Conservation (phyloP, 371 early-diverging fungal species). For the Conidiobolus incongruus region DNA sequence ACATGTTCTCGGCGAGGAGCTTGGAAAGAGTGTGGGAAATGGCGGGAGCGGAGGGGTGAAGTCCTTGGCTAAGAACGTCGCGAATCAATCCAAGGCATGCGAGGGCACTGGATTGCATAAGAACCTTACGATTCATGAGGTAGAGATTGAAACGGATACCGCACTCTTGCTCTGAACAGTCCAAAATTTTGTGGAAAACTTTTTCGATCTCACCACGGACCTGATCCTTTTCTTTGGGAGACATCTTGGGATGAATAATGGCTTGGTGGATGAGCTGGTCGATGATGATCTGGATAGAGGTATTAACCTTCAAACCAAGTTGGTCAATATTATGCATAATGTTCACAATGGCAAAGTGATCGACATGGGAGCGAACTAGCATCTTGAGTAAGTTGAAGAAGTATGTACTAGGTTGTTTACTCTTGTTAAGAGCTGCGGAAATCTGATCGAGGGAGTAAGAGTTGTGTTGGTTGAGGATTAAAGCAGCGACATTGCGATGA, state of each 20-base stretch:
- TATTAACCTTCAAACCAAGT: neutral
- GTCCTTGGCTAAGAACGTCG: neutral
- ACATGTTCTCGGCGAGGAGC: neutral
- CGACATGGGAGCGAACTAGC: neutral
- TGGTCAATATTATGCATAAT: neutral
- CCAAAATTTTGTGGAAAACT: neutral
- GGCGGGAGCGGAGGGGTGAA: neutral
- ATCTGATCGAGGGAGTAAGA: no score
- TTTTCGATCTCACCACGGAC: neutral
- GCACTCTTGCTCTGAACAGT: no score
- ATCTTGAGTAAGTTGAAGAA: neutral
- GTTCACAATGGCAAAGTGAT: neutral
- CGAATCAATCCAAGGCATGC: neutral
- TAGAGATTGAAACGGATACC: neutral
- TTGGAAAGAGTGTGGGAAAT: neutral
- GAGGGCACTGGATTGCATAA: neutral
- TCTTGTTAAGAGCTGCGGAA: no score
- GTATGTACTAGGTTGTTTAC: no score
- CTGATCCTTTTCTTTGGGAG: neutral
- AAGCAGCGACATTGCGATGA: no score
- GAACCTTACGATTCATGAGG: neutral
- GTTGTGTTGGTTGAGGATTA: no score
- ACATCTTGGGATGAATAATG: neutral
- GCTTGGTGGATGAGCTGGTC: neutral
- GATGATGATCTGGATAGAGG: neutral